phyloP scores from a whole-genome alignment of 2,329 filamentous ascomycete species.

The Aureobasidium sp. region DNA sequence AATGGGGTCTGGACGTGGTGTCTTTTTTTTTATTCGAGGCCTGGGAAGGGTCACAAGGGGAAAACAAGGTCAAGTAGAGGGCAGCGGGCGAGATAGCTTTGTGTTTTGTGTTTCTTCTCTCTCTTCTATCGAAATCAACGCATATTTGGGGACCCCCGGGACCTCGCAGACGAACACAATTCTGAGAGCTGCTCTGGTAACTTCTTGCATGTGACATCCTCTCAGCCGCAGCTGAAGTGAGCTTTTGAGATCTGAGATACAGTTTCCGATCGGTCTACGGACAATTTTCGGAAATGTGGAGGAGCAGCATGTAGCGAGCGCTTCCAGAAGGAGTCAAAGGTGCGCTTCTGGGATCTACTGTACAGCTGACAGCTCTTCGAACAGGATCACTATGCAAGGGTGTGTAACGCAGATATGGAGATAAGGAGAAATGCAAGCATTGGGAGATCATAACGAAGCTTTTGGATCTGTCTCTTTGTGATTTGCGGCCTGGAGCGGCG shows the following conservation, averaged over 20 bases:
- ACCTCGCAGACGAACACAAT: background rate
- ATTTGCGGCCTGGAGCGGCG: no score
- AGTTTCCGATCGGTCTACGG: background rate
- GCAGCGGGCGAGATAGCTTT: background rate
- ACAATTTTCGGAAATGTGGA: background rate
- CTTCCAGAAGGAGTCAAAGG: slow-evolving; percentile 5
- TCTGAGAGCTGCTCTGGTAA: background rate
- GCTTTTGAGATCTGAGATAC: background rate
- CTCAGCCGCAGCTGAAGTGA: background rate
- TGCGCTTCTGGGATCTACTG: background rate
- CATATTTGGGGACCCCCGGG: slow-evolving; percentile 1
- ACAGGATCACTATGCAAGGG: background rate
- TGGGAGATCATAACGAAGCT: no score
- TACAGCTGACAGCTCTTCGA: background rate
- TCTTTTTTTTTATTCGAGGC: background rate
- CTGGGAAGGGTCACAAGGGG: background rate
- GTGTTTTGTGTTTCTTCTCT: background rate
- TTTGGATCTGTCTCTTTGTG: no score
- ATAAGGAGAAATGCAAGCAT: background rate
- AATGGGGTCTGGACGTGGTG: background rate
- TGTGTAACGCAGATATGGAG: background rate
- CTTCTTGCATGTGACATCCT: background rate
- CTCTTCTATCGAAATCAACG: background rate
- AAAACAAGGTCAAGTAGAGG: slow-evolving; percentile 4
- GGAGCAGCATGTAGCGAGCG: no score